Base-by-base conservation (phyloP, 805 yeast genomes). In the Starmerella roubikii region DNA sequence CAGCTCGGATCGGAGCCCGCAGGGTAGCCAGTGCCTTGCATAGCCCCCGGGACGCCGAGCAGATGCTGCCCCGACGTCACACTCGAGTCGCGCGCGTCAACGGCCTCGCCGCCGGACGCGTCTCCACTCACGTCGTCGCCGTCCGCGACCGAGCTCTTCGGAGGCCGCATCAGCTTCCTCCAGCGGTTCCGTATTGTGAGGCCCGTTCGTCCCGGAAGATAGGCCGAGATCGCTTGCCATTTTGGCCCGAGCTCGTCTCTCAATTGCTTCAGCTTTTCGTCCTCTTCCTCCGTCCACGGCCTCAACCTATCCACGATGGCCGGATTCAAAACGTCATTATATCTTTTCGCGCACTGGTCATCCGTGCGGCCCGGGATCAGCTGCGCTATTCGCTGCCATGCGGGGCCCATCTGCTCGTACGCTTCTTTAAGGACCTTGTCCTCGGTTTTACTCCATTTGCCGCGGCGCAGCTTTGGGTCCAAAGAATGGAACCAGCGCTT, bases 311-410 rank as follows among this genome's bases (percentile, higher is more conserved):
- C 84, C 43, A 74, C 74, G 9, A 85, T 79, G 21, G 64, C 67
- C 5, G 96, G 95, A 50, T 83, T 91, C 42, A 86, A 58, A 2
- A 84, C 94, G 53, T 86, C 96, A 13, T 77, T 74, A 55, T 82
- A 86, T 51, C 96, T 64, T 54, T 86, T 86, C 2, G 94, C 82
- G 63, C 97, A 86, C 61, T 86, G 96, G 57, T 85, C 95, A 53
- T 85, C 94, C 0, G 93, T 86, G 54, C 96, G 67, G 4, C 94
- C 93, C 3, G 73, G 71, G 11, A 86, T 79, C 38, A 71, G 76
- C 36, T 67, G 60, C 0, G 94, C 75, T 10, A 86, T 85, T 50
- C 77, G 77, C 46, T 80, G 81, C 96, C 96, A 86, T 23, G 76
- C 70, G 0, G 93, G 69, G 0, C 96, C 96, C 54, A 71, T 68